A percentile compares a stretch with the other conserved stretches of the same genome.
These are phyloP conservation scores for Scenedesmus sp. DNA, from an alignment of 163 green algal species.

Conservation along the genomic window DNA sequence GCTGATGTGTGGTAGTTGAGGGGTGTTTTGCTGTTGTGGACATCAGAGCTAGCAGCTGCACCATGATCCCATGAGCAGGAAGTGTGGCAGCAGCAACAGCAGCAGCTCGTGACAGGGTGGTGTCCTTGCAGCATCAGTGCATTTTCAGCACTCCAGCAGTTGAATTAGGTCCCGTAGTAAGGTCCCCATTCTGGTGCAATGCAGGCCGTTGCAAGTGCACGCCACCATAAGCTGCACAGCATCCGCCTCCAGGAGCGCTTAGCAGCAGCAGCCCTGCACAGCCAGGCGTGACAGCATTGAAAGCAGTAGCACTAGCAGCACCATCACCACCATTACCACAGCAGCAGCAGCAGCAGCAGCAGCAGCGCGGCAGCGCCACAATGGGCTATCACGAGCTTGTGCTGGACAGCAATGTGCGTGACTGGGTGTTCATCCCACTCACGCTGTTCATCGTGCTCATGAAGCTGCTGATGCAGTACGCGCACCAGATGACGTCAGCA, in stretches of 20 bases:
- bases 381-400: slow-evolving; percentile 71
- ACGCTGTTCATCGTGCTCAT: slow-evolving; percentile 91
- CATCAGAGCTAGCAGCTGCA: not conserved
- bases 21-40: not conserved
- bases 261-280: not conserved
- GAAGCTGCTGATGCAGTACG: slow-evolving; percentile 93
- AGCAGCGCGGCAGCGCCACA: not conserved
- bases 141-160: too few species aligned
- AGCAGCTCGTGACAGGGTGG: too few species aligned
- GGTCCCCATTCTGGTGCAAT: not conserved
- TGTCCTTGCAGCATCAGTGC: too few species aligned
- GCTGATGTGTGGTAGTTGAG: too few species aligned
- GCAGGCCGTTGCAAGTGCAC: not conserved
- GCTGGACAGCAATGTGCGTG: slow-evolving; percentile 84
- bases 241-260: not conserved
- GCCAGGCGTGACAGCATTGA: not conserved
- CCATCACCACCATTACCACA: not conserved
- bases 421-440: slow-evolving; percentile 95
- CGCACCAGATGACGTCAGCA: slow-evolving; percentile 63
- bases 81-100: not conserved
- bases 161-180: not conserved
- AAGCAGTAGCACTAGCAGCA: not conserved
- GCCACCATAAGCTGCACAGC: not conserved
- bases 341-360: not conserved
- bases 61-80: not conserved